Conservation (phyloP, 345 rosid genomes). For the Kandelia obovata region DNA sequence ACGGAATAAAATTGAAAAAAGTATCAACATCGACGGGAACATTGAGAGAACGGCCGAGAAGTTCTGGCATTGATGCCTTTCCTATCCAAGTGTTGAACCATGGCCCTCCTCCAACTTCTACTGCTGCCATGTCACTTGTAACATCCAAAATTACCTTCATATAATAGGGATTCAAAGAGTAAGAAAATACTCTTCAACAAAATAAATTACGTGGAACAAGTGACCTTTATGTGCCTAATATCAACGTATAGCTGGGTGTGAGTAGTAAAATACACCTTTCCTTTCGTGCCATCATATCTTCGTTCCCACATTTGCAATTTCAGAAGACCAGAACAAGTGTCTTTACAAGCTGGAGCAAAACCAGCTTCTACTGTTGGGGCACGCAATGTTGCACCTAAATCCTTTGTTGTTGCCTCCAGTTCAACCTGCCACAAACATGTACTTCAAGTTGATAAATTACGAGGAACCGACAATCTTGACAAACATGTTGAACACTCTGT, state of each 20-base stretch:
- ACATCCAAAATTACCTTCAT: slow-evolving; percentile 66
- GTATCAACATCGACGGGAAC: slow-evolving; percentile 64
- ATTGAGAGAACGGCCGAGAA: slow-evolving; percentile 46
- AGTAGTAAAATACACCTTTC: slow-evolving; percentile 52
- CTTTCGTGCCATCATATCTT: slow-evolving; percentile 63
- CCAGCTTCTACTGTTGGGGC: slow-evolving; percentile 88
- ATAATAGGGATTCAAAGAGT: neutral
- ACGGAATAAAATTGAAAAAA: slow-evolving; percentile 46
- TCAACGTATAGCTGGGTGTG: neutral
- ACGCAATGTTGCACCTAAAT: slow-evolving; percentile 78
- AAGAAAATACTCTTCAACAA: too few species aligned
- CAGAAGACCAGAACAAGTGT: slow-evolving; percentile 67
- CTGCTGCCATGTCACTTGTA: slow-evolving; percentile 78
- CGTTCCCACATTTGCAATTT: slow-evolving; percentile 84
- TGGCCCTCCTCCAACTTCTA: slow-evolving; percentile 96
- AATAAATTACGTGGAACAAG: neutral
- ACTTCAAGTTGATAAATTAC: neutral
- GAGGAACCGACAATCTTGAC: neutral
- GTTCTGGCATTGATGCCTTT: slow-evolving; percentile 55
- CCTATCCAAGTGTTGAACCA: slow-evolving; percentile 95
- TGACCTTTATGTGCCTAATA: neutral
- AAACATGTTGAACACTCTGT: neutral
- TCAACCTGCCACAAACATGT: slow-evolving; percentile 51
- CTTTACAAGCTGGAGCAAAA: slow-evolving; percentile 82
- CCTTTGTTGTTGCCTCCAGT: slow-evolving; percentile 66